Percentiles rank a stretch among this genome's conserved stretches.
Conservation (phyloP, 106 monocot genomes). For the Dendrobium nobile region DNA sequence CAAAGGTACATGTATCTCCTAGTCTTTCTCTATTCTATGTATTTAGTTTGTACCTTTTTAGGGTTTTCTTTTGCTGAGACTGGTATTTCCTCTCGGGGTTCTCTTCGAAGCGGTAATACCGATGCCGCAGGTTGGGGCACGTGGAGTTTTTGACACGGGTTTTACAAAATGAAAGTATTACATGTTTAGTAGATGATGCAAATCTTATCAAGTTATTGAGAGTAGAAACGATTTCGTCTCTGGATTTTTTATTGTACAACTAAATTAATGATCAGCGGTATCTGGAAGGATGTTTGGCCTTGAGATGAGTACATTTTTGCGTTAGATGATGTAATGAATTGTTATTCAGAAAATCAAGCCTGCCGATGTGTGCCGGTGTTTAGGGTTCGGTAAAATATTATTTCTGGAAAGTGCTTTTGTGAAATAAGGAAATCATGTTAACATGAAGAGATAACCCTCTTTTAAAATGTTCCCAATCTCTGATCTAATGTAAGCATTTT, state of each 20-base stretch:
- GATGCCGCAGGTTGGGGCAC: too few relatives aligned
- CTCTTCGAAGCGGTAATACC: too few relatives aligned
- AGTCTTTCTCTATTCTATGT: too few relatives aligned
- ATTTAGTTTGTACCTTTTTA: too few relatives aligned
- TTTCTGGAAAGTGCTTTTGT: not conserved
- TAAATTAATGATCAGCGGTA: not conserved
- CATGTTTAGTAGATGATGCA: not conserved
- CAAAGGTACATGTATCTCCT: too few relatives aligned
- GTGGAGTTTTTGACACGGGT: too few relatives aligned
- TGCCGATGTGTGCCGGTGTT: not conserved
- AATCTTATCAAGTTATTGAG: not conserved
- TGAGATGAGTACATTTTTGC: not conserved
- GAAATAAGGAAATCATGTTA: not conserved
- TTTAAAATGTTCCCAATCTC: too few relatives aligned
- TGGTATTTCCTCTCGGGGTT: too few relatives aligned
- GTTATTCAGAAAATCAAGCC: not conserved
- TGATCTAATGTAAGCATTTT: not conserved
- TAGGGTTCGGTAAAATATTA: not conserved
- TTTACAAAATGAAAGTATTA: not conserved
- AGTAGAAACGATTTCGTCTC: not conserved
- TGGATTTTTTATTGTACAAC: not conserved
- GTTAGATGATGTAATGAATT: not conserved
- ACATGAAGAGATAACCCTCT: not conserved
- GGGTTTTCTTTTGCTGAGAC: too few relatives aligned
- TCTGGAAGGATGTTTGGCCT: not conserved